Percentiles rank a stretch among this genome's conserved stretches.
Conservation (phyloP, 2,329 filamentous ascomycete species). For the Nigrograna mackinnonii region DNA sequence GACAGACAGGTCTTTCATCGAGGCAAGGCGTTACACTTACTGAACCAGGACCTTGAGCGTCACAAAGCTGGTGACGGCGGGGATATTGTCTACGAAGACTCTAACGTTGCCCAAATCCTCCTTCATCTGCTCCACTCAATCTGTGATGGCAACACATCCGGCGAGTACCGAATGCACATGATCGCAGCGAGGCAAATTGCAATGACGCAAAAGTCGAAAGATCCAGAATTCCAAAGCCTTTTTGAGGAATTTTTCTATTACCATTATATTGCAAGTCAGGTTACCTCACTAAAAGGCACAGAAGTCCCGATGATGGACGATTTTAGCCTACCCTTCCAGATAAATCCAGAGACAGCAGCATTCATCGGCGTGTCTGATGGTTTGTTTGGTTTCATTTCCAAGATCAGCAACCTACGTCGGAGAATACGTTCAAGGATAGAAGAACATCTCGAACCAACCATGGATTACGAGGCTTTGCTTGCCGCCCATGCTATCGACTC, state of each 20-base stretch:
- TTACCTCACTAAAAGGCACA: conserved; percentile 59
- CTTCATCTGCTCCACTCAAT: conserved; percentile 65
- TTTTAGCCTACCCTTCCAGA: conserved; percentile 59
- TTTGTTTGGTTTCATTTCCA: conserved; percentile 75
- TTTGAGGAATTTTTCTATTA: conserved; percentile 82
- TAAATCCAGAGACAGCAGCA: conserved; percentile 59
- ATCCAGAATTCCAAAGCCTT: conserved; percentile 71
- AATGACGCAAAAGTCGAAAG: conserved; percentile 61
- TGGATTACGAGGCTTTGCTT: conserved; percentile 74
- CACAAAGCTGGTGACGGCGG: conserved; percentile 41
- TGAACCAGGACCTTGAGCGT: conserved; percentile 47
- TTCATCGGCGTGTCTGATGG: conserved; percentile 83
- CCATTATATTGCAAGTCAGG: conserved; percentile 65
- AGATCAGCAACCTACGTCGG: conserved; percentile 78
- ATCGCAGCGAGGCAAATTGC: conserved; percentile 75
- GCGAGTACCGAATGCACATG: conserved; percentile 80
- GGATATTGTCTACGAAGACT: conserved; percentile 52
- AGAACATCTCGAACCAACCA: conserved; percentile 64
- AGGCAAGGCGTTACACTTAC: conserved; percentile 52
- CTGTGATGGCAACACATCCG: conserved; percentile 62
- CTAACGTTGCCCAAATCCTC: conserved; percentile 64
- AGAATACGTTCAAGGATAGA: conserved; percentile 70
- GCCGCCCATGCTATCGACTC: conserved; percentile 76
- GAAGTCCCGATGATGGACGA: conserved; percentile 57
- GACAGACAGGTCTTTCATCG: conserved; percentile 52